These are phyloP conservation scores for Besnoitia besnoiti DNA, from an alignment of 169 alveolate genomes.

Conservation along the genomic window DNA sequence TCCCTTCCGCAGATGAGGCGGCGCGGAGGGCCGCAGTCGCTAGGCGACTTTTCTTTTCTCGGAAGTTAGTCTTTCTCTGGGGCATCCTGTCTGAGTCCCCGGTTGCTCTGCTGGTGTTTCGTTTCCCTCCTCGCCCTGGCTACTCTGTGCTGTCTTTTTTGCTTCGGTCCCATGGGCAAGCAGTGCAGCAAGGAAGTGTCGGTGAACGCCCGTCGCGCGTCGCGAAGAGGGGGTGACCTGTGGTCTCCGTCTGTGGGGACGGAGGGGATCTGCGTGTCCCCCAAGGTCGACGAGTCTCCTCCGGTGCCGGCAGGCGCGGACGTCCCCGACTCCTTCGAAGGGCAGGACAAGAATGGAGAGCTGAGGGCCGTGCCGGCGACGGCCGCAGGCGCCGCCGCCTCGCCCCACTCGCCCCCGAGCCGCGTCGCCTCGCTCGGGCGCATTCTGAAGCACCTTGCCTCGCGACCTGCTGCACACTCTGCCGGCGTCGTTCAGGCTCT, in stretches of 20 bases:
- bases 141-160: neutral
- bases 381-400: neutral
- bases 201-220: neutral
- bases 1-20: neutral
- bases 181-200: conserved; percentile 15
- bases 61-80: neutral
- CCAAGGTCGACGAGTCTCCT: neutral
- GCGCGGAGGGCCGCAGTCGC: neutral
- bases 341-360: too few species aligned
- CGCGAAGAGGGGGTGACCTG: neutral
- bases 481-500: too few species aligned
- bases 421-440: too few species aligned
- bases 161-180: neutral
- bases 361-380: neutral
- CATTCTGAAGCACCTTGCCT: too few species aligned
- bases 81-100: neutral
- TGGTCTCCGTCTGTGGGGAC: neutral
- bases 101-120: neutral
- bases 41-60: neutral
- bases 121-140: neutral
- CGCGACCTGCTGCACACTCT: too few species aligned
- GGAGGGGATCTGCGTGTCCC: neutral
- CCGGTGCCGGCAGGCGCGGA: neutral
- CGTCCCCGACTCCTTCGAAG: neutral
- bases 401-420: too few species aligned